These are phyloP conservation scores for Phytophthora sojae DNA, from an alignment of 352 stramenopile genomes.

Conservation along the genomic window DNA sequence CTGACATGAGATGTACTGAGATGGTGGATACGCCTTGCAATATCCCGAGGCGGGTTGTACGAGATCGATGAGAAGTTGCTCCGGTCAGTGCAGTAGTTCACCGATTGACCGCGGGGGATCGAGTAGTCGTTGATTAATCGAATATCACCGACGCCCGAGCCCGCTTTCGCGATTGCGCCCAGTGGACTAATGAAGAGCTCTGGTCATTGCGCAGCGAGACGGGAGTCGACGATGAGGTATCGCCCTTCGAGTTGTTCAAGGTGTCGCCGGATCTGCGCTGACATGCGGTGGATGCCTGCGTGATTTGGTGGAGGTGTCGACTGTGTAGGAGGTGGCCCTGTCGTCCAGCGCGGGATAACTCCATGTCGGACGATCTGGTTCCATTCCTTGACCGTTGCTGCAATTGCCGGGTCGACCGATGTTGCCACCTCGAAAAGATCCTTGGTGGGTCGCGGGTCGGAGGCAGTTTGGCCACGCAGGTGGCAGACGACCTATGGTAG, in stretches of 20 bases:
- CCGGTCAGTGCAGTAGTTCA: slow-evolving; percentile 26
- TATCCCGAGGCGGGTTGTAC: slow-evolving; percentile 32
- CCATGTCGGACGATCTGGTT: slow-evolving; percentile 19
- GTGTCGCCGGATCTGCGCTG: slow-evolving; percentile 9
- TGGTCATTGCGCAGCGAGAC: background rate
- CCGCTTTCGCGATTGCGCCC: slow-evolving; percentile 4
- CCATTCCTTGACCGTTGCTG: background rate
- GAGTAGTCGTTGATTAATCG: slow-evolving; percentile 34
- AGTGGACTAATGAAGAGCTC: slow-evolving; percentile 30
- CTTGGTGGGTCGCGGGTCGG: slow-evolving; percentile 21
- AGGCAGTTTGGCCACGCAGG: slow-evolving; percentile 4
- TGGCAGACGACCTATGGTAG: background rate
- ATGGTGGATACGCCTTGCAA: slow-evolving; percentile 21
- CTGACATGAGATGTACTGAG: slow-evolving; percentile 9
- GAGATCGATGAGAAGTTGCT: slow-evolving; percentile 10
- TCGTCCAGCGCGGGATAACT: slow-evolving; percentile 4
- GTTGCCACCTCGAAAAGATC: slow-evolving; percentile 1
- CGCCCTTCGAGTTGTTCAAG: slow-evolving; percentile 18
- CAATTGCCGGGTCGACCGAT: background rate
- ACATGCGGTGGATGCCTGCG: background rate
- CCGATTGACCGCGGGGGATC: slow-evolving; percentile 1
- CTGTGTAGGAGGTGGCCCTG: background rate
- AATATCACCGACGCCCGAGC: background rate
- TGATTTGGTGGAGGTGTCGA: slow-evolving; percentile 2
- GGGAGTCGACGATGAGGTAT: slow-evolving; percentile 23